Conservation (phyloP, 192 early-diverging fungal species). For the Coemansia sp. region DNA sequence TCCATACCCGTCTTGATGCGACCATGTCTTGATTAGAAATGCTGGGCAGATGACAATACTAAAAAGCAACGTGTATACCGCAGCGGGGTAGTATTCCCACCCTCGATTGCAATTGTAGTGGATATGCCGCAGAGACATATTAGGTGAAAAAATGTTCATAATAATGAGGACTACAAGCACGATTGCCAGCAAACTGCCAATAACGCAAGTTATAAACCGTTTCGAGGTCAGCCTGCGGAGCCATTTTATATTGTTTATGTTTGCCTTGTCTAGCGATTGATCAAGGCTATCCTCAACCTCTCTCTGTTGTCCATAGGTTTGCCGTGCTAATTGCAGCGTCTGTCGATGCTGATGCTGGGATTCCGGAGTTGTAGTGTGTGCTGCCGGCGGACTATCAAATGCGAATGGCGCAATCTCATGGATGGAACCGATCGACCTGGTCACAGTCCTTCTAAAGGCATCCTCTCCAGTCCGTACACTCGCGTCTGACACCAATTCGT, state of each 20-base stretch:
- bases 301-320: too few relatives aligned
- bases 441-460: too few relatives aligned
- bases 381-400: too few relatives aligned
- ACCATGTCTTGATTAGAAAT: conserved; percentile 8
- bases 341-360: neutral
- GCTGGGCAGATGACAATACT: conserved; percentile 3
- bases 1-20: conserved; percentile 22
- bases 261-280: too few relatives aligned
- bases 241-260: neutral
- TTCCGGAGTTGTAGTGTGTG: too few relatives aligned
- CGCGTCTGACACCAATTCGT: too few relatives aligned
- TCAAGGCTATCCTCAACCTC: too few relatives aligned
- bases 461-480: too few relatives aligned
- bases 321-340: too few relatives aligned
- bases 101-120: conserved; percentile 20
- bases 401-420: conserved; percentile 3
- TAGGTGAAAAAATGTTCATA: conserved; percentile 13
- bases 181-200: neutral
- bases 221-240: conserved; percentile 7
- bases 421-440: neutral
- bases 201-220: conserved; percentile 6
- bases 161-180: conserved; percentile 3
- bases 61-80: neutral
- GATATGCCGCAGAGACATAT: conserved; percentile 12
- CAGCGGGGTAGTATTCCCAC: conserved; percentile 8